Conservation (phyloP, 768 basidiomycete species). For the Panus rudis region DNA sequence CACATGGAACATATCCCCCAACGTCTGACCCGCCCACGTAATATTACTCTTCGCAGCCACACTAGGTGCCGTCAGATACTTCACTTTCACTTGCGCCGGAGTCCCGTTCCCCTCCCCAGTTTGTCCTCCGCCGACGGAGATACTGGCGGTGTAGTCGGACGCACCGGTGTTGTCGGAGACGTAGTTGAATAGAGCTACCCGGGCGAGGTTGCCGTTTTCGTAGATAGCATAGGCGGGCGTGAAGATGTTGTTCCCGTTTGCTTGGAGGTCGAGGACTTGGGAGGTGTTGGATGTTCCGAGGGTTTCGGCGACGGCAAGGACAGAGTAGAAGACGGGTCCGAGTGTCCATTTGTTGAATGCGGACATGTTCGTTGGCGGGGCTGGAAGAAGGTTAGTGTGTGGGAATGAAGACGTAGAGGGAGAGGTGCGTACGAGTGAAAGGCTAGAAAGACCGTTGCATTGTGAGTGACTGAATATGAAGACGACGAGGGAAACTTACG, state of each 20-base stretch:
- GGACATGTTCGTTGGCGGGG: slow-evolving; percentile 37
- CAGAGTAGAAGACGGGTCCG: slow-evolving; percentile 42
- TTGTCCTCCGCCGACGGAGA: slow-evolving; percentile 27
- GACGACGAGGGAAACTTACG: slow-evolving; percentile 26
- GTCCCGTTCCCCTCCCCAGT: slow-evolving; percentile 29
- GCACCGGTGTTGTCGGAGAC: slow-evolving; percentile 35
- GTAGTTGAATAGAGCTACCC: slow-evolving; percentile 44
- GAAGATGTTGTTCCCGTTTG: slow-evolving; percentile 25
- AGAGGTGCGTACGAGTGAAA: slow-evolving; percentile 35
- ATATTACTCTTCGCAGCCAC: slow-evolving; percentile 39
- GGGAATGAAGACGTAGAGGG: background rate
- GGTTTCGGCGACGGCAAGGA: slow-evolving; percentile 38
- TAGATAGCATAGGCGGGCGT: slow-evolving; percentile 44
- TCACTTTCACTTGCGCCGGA: slow-evolving; percentile 24
- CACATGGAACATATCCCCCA: slow-evolving; percentile 28
- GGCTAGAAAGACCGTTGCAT: slow-evolving; percentile 27
- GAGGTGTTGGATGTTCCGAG: slow-evolving; percentile 36
- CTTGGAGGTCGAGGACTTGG: slow-evolving; percentile 35
- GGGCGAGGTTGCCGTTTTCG: slow-evolving; percentile 35
- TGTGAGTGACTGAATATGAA: background rate
- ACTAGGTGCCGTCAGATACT: slow-evolving; percentile 30
- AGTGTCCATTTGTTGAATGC: slow-evolving; percentile 36
- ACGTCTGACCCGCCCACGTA: slow-evolving; percentile 42
- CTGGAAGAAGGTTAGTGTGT: slow-evolving; percentile 10
- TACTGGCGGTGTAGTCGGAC: slow-evolving; percentile 25